These are phyloP conservation scores for Xerocomus amazonicus DNA, from an alignment of 1,284 basidiomycete genomes.

Conservation along the genomic window DNA sequence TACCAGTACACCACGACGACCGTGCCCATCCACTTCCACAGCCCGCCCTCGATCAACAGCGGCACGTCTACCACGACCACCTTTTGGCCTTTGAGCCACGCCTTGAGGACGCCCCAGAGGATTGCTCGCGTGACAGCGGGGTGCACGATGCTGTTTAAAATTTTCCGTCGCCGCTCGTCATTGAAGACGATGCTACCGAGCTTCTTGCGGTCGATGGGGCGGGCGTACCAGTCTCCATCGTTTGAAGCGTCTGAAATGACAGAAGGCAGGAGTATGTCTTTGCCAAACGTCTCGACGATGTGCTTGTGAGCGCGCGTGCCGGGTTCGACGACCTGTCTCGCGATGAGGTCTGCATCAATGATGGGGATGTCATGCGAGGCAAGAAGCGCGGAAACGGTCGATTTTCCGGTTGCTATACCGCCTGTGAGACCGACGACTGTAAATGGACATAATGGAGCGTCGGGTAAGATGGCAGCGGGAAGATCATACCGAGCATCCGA, in stretches of 20 bases:
- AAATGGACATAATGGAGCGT: neutral
- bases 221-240: conserved; percentile 43
- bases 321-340: conserved; percentile 84
- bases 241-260: neutral
- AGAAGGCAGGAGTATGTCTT: conserved; percentile 52
- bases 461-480: neutral
- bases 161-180: conserved; percentile 67
- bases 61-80: conserved; percentile 90
- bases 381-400: conserved; percentile 81
- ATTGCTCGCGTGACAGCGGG: conserved; percentile 82
- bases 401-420: conserved; percentile 96
- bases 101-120: conserved; percentile 62
- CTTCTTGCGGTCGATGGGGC: conserved; percentile 77
- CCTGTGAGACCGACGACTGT: conserved; percentile 94
- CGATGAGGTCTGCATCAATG: conserved; percentile 90
- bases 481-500: conserved; percentile 20
- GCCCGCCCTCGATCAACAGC: conserved; percentile 85
- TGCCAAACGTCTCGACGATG: conserved; percentile 74
- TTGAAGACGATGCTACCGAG: conserved; percentile 86
- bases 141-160: conserved; percentile 86
- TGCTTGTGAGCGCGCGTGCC: conserved; percentile 71
- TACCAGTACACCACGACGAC: conserved; percentile 90
- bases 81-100: conserved; percentile 78
- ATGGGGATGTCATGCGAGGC: conserved; percentile 67
- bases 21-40: conserved; percentile 83